Conservation (phyloP, 495 filamentous ascomycete species). For the Tuber aestivum region DNA sequence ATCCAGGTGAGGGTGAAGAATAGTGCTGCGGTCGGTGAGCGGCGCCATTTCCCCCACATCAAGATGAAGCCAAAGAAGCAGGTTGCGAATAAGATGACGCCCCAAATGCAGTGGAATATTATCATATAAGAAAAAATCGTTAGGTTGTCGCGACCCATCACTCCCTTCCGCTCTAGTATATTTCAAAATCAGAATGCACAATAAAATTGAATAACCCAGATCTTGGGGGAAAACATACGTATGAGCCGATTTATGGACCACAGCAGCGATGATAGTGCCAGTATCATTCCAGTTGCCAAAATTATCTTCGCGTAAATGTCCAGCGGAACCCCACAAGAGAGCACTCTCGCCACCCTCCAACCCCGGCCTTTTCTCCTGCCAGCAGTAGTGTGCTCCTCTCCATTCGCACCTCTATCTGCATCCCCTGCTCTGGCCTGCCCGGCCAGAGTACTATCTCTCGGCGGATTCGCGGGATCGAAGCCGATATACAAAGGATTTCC, state of each 20-base stretch:
- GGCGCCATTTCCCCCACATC: constrained; percentile 40
- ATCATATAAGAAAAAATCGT: constrained; percentile 20
- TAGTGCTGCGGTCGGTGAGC: constrained; percentile 32
- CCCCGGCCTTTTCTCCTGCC: background rate
- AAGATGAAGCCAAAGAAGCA: constrained; percentile 38
- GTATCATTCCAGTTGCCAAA: constrained; percentile 22
- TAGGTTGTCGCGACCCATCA: background rate
- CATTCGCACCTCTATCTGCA: background rate
- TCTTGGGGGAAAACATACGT: constrained; percentile 16
- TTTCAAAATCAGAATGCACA: background rate
- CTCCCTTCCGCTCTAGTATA: background rate
- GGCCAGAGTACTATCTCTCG: constrained; percentile 2
- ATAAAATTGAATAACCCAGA: background rate
- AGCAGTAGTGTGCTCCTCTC: background rate
- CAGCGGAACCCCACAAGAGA: constrained; percentile 27
- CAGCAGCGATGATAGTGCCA: constrained; percentile 21
- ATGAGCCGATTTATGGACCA: constrained; percentile 25
- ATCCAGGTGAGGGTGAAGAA: constrained; percentile 35
- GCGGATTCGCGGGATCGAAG: constrained; percentile 28
- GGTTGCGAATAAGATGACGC: constrained; percentile 27
- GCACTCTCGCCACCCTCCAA: constrained; percentile 15
- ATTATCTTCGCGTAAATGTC: constrained; percentile 28
- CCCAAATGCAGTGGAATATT: constrained; percentile 26
- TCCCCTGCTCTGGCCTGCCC: constrained; percentile 1
- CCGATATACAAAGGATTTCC: constrained; percentile 38